Percentiles rank a stretch among this genome's conserved stretches.
These are phyloP conservation scores for Myxozyma neotropica DNA, from an alignment of 805 yeast genomes.

Conservation along the genomic window DNA sequence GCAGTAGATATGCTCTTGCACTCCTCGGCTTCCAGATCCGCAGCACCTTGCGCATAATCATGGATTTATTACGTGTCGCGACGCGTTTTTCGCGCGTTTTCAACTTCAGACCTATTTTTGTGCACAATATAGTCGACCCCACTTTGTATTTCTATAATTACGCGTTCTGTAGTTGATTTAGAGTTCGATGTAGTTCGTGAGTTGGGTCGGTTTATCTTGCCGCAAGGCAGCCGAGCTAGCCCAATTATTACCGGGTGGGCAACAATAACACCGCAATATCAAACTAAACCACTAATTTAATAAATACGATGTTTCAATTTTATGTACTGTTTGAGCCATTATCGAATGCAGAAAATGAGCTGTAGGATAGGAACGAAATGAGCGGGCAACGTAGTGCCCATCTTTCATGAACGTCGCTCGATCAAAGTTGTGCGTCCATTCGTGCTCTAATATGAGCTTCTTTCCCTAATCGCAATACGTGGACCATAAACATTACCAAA, in stretches of 20 bases:
- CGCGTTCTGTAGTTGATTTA: not conserved
- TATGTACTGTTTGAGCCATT: no score
- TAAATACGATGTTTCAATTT: no score
- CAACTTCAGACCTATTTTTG: not conserved
- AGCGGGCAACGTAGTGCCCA: no score
- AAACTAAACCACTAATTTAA: no score
- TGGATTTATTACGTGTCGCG: conserved; percentile 1
- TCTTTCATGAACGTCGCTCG: no score
- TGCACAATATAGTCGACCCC: not conserved
- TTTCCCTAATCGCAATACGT: no score
- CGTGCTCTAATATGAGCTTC: no score
- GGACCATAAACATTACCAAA: no score
- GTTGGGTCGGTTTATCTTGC: not conserved
- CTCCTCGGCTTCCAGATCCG: not conserved
- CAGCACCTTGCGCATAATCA: not conserved
- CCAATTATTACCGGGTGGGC: not conserved
- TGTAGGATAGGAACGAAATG: no score
- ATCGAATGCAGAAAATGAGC: no score
- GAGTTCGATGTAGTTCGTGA: not conserved
- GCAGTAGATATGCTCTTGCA: no score
- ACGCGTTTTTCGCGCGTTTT: conserved; percentile 8
- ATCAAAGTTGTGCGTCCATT: no score
- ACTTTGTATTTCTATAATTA: not conserved
- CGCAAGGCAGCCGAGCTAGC: not conserved
- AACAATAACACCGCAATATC: not conserved